A percentile compares a stretch with the other conserved stretches of the same genome.
These are phyloP conservation scores for Salix exigua DNA, from an alignment of 345 rosid species.

Conservation along the genomic window DNA sequence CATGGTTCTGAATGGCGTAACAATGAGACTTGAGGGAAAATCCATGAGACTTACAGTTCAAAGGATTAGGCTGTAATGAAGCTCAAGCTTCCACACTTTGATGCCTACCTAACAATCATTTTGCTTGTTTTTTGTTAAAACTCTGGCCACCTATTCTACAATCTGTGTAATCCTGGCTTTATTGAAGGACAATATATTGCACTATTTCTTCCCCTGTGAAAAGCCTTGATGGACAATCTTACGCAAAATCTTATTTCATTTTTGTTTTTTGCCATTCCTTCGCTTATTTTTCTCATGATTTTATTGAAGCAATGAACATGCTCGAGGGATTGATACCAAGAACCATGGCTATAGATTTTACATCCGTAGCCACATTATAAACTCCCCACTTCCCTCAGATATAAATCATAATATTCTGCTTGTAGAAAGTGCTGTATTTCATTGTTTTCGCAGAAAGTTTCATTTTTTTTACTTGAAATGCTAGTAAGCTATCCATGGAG, in stretches of 20 bases:
- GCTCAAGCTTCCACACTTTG: neutral
- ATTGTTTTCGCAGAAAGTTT: neutral
- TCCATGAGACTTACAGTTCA: neutral
- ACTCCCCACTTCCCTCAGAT: neutral
- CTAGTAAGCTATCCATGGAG: too few species aligned
- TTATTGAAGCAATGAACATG: neutral
- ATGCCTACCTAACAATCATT: neutral
- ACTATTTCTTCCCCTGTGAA: neutral
- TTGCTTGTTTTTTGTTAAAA: neutral
- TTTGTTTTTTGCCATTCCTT: neutral
- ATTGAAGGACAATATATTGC: neutral
- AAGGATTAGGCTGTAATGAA: neutral
- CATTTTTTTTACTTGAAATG: too few species aligned
- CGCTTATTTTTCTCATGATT: neutral
- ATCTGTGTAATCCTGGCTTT: neutral
- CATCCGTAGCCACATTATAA: neutral
- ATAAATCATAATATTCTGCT: neutral
- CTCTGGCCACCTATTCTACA: neutral
- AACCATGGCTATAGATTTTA: neutral
- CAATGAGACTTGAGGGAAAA: neutral
- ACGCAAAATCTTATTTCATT: neutral
- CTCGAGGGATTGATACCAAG: neutral
- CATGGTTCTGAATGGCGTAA: neutral
- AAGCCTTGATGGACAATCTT: neutral
- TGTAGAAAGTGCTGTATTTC: neutral